Evolutionary conservation across 306 rosid species (phyloP), one percentile per base, ranked within the genome.

Genomic region (Rubus parviflorus): DNA sequence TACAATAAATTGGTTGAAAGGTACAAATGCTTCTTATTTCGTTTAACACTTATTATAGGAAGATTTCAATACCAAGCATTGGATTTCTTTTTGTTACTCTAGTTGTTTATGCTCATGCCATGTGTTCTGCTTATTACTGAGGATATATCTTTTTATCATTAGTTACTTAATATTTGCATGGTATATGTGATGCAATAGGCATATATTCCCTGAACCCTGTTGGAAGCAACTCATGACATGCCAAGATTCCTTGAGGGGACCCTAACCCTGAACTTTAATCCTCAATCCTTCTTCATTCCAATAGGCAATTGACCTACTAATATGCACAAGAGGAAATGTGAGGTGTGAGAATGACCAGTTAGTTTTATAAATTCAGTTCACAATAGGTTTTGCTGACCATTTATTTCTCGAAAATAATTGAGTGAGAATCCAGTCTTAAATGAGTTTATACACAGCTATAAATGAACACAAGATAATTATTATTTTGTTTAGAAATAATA

Each of bases 1-100:
- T 93, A 93, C 83, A 75, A 68, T 76, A 75, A 78, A 49, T 81
- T 93, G 79, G 82, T 72, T 73, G 89, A 89, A 77, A 93, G 98
- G 98, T 93, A 90, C 61, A 60, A 54, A 68, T 64, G 63, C 47
- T 76, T 66, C 63, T 49, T 48, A 9, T 35, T 30, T 77, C 41
- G 60, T 67, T n/a, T 48, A 38, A 25, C 54, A 16, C 53, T 8
- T 63, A 13, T 51, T 15, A 0, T 25, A 58, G 12, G n/a, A 73
- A 14, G 43, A 15, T 49, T 45, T 60, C 17, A 43, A 4, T 60
- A 8, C 23, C 56, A 12, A 46, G 51, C 20, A 23, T 56, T 43
- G 19, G 20, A 38, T 30, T 11, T n/a, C 53, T 54, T 66, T 16
- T 72, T 35, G 30, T 64, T 73, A 53, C 16, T 51, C 0, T 42